Conservation (phyloP, 139 green algal species). For the Haematococcus lacustris region DNA sequence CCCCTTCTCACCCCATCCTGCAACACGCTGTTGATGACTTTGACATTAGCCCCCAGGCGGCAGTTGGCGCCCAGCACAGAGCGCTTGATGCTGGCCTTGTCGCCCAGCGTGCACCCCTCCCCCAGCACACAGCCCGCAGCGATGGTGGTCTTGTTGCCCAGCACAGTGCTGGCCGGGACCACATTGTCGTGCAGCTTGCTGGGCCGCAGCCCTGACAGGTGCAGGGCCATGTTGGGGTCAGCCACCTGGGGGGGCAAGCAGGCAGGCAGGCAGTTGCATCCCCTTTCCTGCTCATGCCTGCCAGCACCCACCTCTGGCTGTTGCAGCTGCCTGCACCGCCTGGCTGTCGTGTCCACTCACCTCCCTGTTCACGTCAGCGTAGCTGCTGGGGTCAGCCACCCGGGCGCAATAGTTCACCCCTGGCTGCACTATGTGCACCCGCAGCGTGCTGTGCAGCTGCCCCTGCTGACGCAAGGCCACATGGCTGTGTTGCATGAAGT, state of each 20-base stretch:
- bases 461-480: background rate
- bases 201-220: conserved; percentile 22
- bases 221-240: conserved; percentile 34
- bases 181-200: conserved; percentile 61
- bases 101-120: conserved; percentile 53
- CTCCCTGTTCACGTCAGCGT: conserved; percentile 55
- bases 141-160: conserved; percentile 67
- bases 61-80: conserved; percentile 66
- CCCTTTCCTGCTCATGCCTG: background rate
- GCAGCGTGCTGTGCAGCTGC: conserved; percentile 14
- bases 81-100: conserved; percentile 84
- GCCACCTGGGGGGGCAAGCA: conserved; percentile 24
- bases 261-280: background rate
- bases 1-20: too few species aligned
- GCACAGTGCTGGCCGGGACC: conserved; percentile 33
- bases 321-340: background rate
- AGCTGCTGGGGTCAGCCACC: conserved; percentile 36
- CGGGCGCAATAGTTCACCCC: conserved; percentile 37
- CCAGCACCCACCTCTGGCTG: background rate
- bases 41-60: conserved; percentile 66
- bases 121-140: conserved; percentile 64
- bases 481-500: conserved; percentile 1
- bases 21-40: conserved; percentile 75
- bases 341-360: conserved; percentile 10
- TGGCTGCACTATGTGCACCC: conserved; percentile 38